Base-by-base conservation (phyloP, 345 rosid species). In the Lepidium africanum region DNA sequence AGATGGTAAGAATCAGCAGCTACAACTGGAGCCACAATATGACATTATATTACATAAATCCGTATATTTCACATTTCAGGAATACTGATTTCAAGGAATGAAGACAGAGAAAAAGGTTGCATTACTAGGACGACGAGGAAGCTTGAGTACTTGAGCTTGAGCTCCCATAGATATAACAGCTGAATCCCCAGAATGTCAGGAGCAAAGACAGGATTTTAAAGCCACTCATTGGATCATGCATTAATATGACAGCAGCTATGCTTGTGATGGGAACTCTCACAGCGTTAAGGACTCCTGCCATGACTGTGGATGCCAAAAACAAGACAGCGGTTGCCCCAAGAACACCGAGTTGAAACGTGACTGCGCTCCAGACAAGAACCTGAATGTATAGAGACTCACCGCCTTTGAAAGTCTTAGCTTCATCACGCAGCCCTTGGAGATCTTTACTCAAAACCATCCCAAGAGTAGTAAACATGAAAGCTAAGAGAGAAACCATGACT, bases 201-300 rank as follows among this genome's bases (percentile, higher is more conserved):
- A 83, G n/a, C 59, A 90, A 50, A n/a, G 98, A 87, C 7, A 90
- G 76, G 50, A 90, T 88, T 81, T 92, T 92, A 63, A 92, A 88
- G 4, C 96, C 93, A 7, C 96, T 86, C 98, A 89, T 87, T 0
- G 96, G 89, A 54, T 92, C 96, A 56, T 86, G 82, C 51, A 92
- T 65, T 77, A 89, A 35, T 70, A 89, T 86, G 3, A 89, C 91
- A 3, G 96, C 95, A 0, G 89, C 95, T 21, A 89, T 48, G 75
- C 93, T 79, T 1, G 93, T 92, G 55, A 90, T 42, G 0, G 98
- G 98, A 6, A 90, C 95, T 76, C 96, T 83, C 8, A 92, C 81
- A 0, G 96, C 91, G 57, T 92, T 92, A 5, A 92, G 83, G 10
- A 92, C 84, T n/a, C 96, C 98, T 5, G 93, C 90, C 55, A 90